Base-by-base conservation (phyloP, 2,329 filamentous ascomycete genomes). In the Claviceps paspali region DNA sequence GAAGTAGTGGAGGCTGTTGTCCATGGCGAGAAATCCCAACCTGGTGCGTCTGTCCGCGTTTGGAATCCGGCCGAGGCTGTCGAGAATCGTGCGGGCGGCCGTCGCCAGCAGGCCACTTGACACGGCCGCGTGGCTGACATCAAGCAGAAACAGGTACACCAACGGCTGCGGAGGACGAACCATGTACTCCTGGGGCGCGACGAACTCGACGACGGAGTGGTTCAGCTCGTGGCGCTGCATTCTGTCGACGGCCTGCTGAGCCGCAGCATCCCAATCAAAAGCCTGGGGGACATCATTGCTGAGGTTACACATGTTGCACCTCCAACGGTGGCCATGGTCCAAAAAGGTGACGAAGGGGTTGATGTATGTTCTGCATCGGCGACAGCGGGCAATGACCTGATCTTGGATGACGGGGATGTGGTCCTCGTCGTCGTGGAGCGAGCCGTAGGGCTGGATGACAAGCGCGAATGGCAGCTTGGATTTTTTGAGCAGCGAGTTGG, bases 181-280 rank as follows among this genome's bases (percentile, higher is more conserved):
- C 91, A 98, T 98, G 62, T 98, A 98, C 61, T 98, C 91, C 60
- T 98, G 91, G 2, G 91, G 91, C 10, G 91, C 91, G 47, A 98
- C 83, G 54, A 95, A 98, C 54, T 98, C 91, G 42, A 94, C 87
- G 26, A 96, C 86, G n/a, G 86, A 74, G 55, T 95, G 81, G 63
- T 98, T 98, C 43, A 98, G 68, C 56, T 98, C 91, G 28, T 85
- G 73, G 49, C 91, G 73, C 57, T 92, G 79, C 82, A 91, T 93
- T 53, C 91, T 70, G 56, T 98, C 88, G 35, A 92, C 79, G 36
- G 77, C 82, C 65, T 93, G 87, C 60, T 96, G 88, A 38, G 86
- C 70, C 31, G 84, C 80, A 24, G 85, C 79, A 60, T 98, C 91
- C 91, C 91, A 98, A 57, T 98, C 91, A 48, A 98, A 98, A 27